A percentile compares a stretch with the other conserved stretches of the same genome.
phyloP scores from a whole-genome alignment of 495 filamentous ascomycete species.

The Copromyces sp. region DNA sequence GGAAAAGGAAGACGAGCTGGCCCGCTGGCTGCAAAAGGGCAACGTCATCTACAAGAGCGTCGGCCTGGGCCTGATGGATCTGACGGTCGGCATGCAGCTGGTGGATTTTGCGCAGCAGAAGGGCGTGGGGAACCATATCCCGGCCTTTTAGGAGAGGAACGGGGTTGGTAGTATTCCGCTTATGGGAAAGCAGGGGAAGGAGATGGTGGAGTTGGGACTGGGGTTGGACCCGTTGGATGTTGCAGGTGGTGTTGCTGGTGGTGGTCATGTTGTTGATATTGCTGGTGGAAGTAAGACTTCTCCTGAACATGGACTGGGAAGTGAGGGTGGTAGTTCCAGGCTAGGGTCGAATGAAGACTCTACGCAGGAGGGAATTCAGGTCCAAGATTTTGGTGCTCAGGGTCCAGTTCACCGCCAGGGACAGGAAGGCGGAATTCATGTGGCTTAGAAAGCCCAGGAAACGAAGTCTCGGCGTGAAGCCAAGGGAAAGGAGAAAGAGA shows the following conservation, averaged over 20 bases:
- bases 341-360: not conserved
- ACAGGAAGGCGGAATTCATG: not conserved
- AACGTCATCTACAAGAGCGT: constrained; percentile 87
- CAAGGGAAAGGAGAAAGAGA: not conserved
- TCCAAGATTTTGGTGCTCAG: not conserved
- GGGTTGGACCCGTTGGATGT: not conserved
- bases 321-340: not conserved
- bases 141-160: constrained; percentile 47
- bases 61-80: constrained; percentile 71
- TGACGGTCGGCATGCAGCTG: constrained; percentile 65
- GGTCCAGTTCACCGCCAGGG: not conserved
- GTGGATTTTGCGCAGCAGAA: constrained; percentile 62
- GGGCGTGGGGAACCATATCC: constrained; percentile 61
- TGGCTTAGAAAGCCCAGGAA: not conserved
- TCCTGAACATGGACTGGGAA: not conserved
- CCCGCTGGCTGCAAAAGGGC: constrained; percentile 63
- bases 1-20: constrained; percentile 45
- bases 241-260: not conserved
- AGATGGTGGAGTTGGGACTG: not conserved
- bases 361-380: not conserved
- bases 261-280: not conserved
- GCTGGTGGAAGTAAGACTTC: not conserved
- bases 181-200: not conserved
- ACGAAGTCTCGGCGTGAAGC: not conserved
- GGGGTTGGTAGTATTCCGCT: not conserved